phyloP scores from a whole-genome alignment of 257 asterid species.

The Solanum microdontum region DNA sequence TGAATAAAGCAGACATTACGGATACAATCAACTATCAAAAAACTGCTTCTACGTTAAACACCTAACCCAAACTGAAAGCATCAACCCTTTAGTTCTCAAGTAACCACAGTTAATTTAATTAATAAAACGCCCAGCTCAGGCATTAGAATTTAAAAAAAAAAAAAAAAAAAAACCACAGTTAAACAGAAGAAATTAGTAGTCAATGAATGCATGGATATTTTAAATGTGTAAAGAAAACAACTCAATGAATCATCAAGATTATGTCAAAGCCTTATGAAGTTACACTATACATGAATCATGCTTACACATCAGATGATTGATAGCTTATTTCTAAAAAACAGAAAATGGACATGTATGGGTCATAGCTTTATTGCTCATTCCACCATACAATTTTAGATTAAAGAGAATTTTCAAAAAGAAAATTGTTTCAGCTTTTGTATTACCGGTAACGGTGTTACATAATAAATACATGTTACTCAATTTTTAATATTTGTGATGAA shows the following conservation, averaged over 20 bases:
- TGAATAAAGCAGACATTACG: conserved; percentile 11
- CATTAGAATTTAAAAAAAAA: too few relatives aligned
- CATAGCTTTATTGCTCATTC: neutral
- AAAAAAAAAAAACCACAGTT: neutral
- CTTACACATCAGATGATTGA: neutral
- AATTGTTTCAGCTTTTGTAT: neutral
- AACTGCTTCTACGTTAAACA: conserved; percentile 3
- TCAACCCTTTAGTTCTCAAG: neutral
- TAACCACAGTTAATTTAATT: neutral
- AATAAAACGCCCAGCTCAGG: too few relatives aligned
- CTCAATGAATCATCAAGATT: neutral
- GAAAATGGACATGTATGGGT: neutral
- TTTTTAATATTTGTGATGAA: neutral
- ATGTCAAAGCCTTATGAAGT: neutral
- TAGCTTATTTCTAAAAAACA: neutral
- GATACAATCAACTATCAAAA: neutral
- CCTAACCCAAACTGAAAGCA: neutral
- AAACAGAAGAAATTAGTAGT: neutral
- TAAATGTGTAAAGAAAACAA: neutral
- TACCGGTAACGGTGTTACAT: neutral
- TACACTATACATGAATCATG: neutral
- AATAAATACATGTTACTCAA: neutral
- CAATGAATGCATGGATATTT: neutral
- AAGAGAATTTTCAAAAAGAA: neutral
- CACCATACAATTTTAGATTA: neutral